These are phyloP conservation scores for Anthoceros angustus DNA, from an alignment of 225 moss, liverwort and hornwort species.

Conservation along the genomic window DNA sequence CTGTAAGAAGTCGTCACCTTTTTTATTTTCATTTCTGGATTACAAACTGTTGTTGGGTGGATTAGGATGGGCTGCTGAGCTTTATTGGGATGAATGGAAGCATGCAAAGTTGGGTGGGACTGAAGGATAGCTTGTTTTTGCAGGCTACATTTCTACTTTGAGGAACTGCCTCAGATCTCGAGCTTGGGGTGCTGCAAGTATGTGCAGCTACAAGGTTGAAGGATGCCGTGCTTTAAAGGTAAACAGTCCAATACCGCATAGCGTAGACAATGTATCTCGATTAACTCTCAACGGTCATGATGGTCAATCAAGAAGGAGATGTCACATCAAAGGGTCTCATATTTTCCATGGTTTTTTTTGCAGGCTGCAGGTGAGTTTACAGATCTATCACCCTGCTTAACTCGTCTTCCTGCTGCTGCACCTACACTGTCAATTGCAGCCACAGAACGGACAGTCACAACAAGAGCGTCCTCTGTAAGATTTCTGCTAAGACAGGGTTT, in stretches of 20 bases:
- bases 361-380: slow-evolving; percentile 66
- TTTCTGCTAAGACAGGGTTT: too few relatives aligned
- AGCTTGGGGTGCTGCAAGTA: slow-evolving; percentile 89
- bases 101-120: neutral
- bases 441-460: slow-evolving; percentile 86
- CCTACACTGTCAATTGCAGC: slow-evolving; percentile 87
- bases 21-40: too few relatives aligned
- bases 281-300: neutral
- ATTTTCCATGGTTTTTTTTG: slow-evolving; percentile 5
- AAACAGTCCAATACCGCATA: too few relatives aligned
- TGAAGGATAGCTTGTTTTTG: neutral
- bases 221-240: slow-evolving; percentile 68
- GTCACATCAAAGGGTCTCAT: neutral
- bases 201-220: slow-evolving; percentile 78
- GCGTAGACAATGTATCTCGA: too few relatives aligned
- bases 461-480: slow-evolving; percentile 68
- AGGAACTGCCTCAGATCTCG: slow-evolving; percentile 81
- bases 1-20: slow-evolving; percentile 12
- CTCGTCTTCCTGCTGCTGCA: slow-evolving; percentile 63
- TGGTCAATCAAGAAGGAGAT: neutral
- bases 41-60: neutral
- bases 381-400: slow-evolving; percentile 79
- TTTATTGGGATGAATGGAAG: neutral
- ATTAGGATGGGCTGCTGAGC: neutral
- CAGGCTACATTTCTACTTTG: slow-evolving; percentile 62